Percentiles rank a stretch among this genome's conserved stretches.
Conservation (phyloP, 352 stramenopile species). For the Globisporangium echinulatum region DNA sequence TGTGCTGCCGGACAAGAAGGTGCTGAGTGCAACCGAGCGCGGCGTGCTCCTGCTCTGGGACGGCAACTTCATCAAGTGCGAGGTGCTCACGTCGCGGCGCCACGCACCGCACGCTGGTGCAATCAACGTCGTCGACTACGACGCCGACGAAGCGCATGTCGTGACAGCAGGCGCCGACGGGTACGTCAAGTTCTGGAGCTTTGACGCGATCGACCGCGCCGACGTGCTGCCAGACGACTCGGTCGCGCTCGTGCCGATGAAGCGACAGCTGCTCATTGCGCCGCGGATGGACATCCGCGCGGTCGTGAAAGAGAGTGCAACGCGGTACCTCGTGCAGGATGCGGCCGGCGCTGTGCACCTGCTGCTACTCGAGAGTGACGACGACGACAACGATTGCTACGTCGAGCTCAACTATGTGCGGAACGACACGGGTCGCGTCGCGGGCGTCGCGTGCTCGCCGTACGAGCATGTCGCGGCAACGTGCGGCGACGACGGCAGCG, state of each 20-base stretch:
- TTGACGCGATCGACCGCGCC: slow-evolving; percentile 78
- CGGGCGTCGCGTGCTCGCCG: slow-evolving; percentile 71
- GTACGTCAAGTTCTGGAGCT: slow-evolving; percentile 87
- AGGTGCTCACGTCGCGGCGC: slow-evolving; percentile 63
- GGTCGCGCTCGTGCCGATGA: slow-evolving; percentile 66
- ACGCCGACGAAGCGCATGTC: slow-evolving; percentile 35
- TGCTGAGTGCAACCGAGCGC: slow-evolving; percentile 83
- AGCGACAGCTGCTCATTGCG: slow-evolving; percentile 46
- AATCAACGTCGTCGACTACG: slow-evolving; percentile 73
- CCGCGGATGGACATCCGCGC: slow-evolving; percentile 62
- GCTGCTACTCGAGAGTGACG: slow-evolving; percentile 21
- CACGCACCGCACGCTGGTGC: slow-evolving; percentile 61
- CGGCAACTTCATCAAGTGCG: slow-evolving; percentile 95
- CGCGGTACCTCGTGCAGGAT: slow-evolving; percentile 64
- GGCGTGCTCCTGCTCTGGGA: slow-evolving; percentile 92
- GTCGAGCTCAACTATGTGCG: slow-evolving; percentile 50
- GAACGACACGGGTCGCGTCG: slow-evolving; percentile 64
- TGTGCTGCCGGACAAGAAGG: slow-evolving; percentile 92
- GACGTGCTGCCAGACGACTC: slow-evolving; percentile 79
- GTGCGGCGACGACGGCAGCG: slow-evolving; percentile 77
- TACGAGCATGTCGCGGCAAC: slow-evolving; percentile 84
- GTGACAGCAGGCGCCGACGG: slow-evolving; percentile 81
- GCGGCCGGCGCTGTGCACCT: slow-evolving; percentile 43
- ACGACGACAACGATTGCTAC: slow-evolving; percentile 29
- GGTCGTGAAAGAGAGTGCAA: slow-evolving; percentile 36